These are phyloP conservation scores for Suillus decipiens DNA, from an alignment of 768 basidiomycete genomes.

Conservation along the genomic window DNA sequence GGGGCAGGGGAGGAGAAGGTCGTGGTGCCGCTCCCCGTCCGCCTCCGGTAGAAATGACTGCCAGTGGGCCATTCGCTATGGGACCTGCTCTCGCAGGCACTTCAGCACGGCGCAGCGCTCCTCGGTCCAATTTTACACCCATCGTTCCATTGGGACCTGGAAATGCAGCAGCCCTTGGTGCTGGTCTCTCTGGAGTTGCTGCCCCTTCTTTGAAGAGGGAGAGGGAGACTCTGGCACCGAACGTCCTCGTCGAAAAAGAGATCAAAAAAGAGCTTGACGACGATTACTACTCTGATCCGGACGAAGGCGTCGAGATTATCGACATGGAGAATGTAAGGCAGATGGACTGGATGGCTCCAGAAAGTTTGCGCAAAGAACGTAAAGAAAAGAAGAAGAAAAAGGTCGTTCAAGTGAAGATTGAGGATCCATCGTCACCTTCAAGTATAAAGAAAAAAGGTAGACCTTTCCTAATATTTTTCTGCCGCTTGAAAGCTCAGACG, in stretches of 20 bases:
- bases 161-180: slow-evolving; percentile 44
- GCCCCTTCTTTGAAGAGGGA: slow-evolving; percentile 54
- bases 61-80: slow-evolving; percentile 87
- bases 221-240: slow-evolving; percentile 25
- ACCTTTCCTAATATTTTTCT: slow-evolving; percentile 9
- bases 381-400: slow-evolving; percentile 38
- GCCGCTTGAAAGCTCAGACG: neutral
- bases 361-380: slow-evolving; percentile 59
- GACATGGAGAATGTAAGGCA: slow-evolving; percentile 77
- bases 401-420: slow-evolving; percentile 44
- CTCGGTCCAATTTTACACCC: slow-evolving; percentile 60
- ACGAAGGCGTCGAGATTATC: slow-evolving; percentile 84
- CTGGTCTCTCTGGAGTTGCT: slow-evolving; percentile 49
- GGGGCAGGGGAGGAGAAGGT: slow-evolving; percentile 55
- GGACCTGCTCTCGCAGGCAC: slow-evolving; percentile 72
- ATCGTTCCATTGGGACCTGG: slow-evolving; percentile 41
- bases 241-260: slow-evolving; percentile 19
- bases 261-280: slow-evolving; percentile 48
- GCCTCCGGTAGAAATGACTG: slow-evolving; percentile 70
- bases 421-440: slow-evolving; percentile 35
- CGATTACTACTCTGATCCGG: slow-evolving; percentile 83
- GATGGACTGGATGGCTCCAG: slow-evolving; percentile 91
- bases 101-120: slow-evolving; percentile 47
- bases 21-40: slow-evolving; percentile 47
- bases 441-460: slow-evolving; percentile 37